A percentile compares a stretch with the other conserved stretches of the same genome.
These are phyloP conservation scores for Pholiota adiposa DNA, from an alignment of 1,284 basidiomycete species.

Conservation along the genomic window DNA sequence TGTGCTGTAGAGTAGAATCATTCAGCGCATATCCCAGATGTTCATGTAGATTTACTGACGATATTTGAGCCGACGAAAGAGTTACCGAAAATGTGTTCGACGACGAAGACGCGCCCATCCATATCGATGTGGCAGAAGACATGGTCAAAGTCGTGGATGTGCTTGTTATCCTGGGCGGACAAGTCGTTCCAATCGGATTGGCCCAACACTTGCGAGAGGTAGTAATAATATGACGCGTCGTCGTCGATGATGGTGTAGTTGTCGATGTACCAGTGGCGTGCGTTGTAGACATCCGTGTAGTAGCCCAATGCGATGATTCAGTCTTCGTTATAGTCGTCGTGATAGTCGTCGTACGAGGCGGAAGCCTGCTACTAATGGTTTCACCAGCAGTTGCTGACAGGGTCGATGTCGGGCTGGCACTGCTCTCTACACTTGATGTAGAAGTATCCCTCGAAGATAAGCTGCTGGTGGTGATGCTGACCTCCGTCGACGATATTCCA, in stretches of 20 bases:
- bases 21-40: neutral
- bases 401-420: constrained; percentile 1
- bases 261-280: constrained; percentile 1
- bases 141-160: neutral
- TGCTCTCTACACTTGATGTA: neutral
- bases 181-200: neutral
- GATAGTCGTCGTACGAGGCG: neutral
- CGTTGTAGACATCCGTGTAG: neutral
- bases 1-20: neutral
- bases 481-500: neutral
- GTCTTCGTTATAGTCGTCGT: constrained; percentile 4
- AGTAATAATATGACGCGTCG: neutral
- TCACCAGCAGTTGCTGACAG: neutral
- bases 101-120: neutral
- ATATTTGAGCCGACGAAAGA: neutral
- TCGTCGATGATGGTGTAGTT: neutral
- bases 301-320: neutral
- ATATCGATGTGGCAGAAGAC: neutral
- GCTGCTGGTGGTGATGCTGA: neutral
- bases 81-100: neutral
- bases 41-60: neutral
- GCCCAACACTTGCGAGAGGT: neutral
- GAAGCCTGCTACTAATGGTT: neutral
- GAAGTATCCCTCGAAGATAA: neutral
- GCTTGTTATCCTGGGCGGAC: neutral